A percentile compares a stretch with the other conserved stretches of the same genome.
phyloP scores from a whole-genome alignment of 345 rosid species.

The Hibiscus tridactylites region DNA sequence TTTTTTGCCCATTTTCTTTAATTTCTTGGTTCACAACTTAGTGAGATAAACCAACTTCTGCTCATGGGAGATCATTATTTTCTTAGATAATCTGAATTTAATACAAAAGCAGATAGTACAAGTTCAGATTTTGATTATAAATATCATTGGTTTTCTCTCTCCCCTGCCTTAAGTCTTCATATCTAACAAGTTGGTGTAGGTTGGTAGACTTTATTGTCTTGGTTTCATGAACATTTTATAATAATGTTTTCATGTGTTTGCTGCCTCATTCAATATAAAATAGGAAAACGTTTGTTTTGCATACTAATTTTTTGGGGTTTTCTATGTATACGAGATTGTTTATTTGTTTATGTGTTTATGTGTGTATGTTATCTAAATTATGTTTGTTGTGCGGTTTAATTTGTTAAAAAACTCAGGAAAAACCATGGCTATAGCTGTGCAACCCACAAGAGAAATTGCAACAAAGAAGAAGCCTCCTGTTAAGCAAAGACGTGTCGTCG shows the following conservation, averaged over 20 bases:
- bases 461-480: conserved; percentile 49
- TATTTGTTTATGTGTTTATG: not conserved
- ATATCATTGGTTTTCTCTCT: not conserved
- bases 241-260: not conserved
- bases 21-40: not conserved
- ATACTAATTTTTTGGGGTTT: not conserved
- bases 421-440: conserved; percentile 60
- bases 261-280: not conserved
- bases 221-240: not conserved
- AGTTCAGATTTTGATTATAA: not conserved
- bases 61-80: not conserved
- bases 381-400: not conserved
- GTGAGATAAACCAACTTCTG: not conserved
- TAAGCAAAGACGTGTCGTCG: conserved; percentile 80
- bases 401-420: conserved; percentile 30
- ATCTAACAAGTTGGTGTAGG: not conserved
- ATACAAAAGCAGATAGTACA: not conserved
- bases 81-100: not conserved
- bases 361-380: not conserved
- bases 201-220: not conserved
- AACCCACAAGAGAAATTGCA: conserved; percentile 43
- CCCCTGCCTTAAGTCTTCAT: not conserved
- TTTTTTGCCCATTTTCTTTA: not conserved
- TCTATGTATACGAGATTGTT: not conserved
- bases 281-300: not conserved